Conservation (phyloP, 306 rosid species). For the Vigna angularis region DNA sequence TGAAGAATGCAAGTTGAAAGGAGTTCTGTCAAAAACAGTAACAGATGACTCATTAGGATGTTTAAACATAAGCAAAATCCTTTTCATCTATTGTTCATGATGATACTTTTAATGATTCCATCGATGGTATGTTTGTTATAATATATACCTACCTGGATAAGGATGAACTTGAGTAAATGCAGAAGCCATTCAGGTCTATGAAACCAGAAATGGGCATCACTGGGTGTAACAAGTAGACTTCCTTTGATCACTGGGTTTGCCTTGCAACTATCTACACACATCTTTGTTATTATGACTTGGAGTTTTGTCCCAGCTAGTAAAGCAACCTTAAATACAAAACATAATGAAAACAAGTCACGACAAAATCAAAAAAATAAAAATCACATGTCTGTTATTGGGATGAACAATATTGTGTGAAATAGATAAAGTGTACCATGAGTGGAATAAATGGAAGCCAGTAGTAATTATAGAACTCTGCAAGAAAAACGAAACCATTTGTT, state of each 20-base stretch:
- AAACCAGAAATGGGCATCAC: conserved; percentile 67
- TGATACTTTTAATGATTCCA: neutral
- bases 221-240: conserved; percentile 60
- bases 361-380: neutral
- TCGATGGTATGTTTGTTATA: neutral
- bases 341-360: neutral
- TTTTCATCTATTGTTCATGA: conserved; percentile 1
- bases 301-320: conserved; percentile 69
- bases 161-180: conserved; percentile 60
- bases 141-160: conserved; percentile 56
- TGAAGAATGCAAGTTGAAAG: conserved; percentile 79
- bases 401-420: neutral
- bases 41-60: neutral
- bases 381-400: neutral
- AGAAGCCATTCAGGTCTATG: conserved; percentile 69
- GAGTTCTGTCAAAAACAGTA: conserved; percentile 57
- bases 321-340: conserved; percentile 52
- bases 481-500: neutral
- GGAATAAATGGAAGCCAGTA: conserved; percentile 84
- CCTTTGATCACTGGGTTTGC: conserved; percentile 58
- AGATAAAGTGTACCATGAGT: conserved; percentile 54
- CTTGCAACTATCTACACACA: conserved; percentile 66
- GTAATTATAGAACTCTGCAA: conserved; percentile 69
- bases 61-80: neutral
- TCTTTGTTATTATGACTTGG: conserved; percentile 64